A percentile compares a stretch with the other conserved stretches of the same genome.
Conservation (phyloP, 2,329 filamentous ascomycete species). For the Neofusicoccum umdonicola region DNA sequence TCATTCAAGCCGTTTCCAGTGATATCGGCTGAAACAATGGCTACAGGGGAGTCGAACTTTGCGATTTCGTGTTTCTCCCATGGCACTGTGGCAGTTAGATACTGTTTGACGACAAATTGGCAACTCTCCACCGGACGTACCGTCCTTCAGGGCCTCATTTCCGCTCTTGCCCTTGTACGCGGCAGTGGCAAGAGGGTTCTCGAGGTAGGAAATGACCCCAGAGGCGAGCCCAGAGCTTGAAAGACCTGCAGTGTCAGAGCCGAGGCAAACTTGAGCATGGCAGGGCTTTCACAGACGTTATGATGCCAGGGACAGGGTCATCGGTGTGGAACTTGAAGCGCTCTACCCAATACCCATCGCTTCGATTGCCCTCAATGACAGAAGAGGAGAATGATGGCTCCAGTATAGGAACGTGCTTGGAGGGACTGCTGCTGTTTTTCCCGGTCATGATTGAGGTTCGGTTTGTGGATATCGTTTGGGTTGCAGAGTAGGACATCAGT, state of each 20-base stretch:
- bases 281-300: not conserved
- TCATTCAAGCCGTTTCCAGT: not conserved
- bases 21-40: not conserved
- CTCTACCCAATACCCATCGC: conserved; percentile 7
- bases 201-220: not conserved
- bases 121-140: not conserved
- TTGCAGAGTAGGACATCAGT: no score
- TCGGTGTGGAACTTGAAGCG: not conserved
- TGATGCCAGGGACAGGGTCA: conserved; percentile 3
- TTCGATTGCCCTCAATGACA: conserved; percentile 1
- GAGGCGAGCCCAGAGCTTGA: not conserved
- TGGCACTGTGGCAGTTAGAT: not conserved
- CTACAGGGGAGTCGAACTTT: conserved; percentile 11
- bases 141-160: not conserved
- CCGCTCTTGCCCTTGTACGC: not conserved
- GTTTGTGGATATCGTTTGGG: no score
- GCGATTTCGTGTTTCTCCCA: conserved; percentile 8
- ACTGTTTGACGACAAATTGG: no score
- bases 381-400: not conserved
- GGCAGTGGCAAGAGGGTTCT: not conserved
- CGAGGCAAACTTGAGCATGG: not conserved
- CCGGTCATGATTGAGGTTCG: no score
- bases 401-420: not conserved
- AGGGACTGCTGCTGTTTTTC: no score
- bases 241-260: not conserved